Evolutionary conservation across 2,329 filamentous ascomycete species (phyloP).

Genomic region (Aphanoascus verrucosus): DNA sequence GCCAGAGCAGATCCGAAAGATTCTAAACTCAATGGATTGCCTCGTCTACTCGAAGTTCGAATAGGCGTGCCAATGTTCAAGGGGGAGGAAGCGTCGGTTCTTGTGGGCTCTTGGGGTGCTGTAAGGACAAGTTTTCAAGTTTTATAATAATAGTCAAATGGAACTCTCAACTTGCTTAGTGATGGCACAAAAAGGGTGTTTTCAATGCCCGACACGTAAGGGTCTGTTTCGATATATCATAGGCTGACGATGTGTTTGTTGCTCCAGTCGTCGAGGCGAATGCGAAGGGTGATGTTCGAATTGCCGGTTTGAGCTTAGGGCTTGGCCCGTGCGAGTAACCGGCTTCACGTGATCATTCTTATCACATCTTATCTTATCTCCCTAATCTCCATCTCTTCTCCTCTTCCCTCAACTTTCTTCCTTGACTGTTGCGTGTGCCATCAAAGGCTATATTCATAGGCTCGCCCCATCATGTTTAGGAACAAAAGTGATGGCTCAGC

Average conservation of each 20-base stretch:
- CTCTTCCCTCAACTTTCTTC: not conserved
- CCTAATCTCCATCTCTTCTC: not conserved
- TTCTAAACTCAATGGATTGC: conserved; percentile 26
- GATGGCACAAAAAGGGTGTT: not conserved
- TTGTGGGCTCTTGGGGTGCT: not conserved
- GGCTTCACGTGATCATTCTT: not conserved
- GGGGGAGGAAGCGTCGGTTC: not conserved
- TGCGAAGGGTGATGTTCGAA: not conserved
- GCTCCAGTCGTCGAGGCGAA: no score
- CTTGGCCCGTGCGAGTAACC: not conserved
- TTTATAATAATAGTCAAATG: not conserved
- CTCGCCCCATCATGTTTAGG: not conserved
- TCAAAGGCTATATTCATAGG: not conserved
- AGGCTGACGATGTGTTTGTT: not conserved
- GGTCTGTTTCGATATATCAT: not conserved
- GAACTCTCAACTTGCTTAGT: not conserved
- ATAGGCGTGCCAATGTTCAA: conserved; percentile 12
- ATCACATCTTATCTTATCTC: not conserved
- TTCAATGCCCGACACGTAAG: not conserved
- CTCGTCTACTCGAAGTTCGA: conserved; percentile 22
- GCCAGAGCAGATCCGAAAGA: conserved; percentile 29
- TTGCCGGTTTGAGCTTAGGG: not conserved
- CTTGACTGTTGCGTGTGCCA: not conserved
- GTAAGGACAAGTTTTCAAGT: not conserved
- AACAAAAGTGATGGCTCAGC: conserved; percentile 13